These are phyloP conservation scores for Solanum appendiculatum DNA, from an alignment of 257 asterid species.

Conservation along the genomic window DNA sequence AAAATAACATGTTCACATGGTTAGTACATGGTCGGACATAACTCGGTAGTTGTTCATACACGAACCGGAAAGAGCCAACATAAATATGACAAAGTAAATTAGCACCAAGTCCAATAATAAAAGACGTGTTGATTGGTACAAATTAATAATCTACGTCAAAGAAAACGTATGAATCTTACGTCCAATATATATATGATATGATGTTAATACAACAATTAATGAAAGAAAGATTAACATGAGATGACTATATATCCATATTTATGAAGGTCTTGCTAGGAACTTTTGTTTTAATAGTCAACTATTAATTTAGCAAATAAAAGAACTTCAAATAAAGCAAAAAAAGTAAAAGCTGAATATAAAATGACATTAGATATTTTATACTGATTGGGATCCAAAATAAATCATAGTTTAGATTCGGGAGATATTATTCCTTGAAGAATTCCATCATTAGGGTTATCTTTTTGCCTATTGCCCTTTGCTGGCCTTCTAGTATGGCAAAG, in stretches of 20 bases:
- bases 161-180: not conserved
- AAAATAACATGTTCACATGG: too few relatives aligned
- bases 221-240: not conserved
- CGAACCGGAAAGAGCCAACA: not conserved
- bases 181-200: not conserved
- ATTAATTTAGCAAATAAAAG: too few relatives aligned
- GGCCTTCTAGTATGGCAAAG: too few relatives aligned
- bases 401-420: not conserved
- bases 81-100: not conserved
- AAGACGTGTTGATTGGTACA: not conserved
- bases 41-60: not conserved
- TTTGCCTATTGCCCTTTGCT: too few relatives aligned
- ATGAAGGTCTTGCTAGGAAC: too few relatives aligned
- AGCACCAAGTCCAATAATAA: not conserved
- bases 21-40: not conserved
- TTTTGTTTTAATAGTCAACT: too few relatives aligned
- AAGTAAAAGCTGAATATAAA: not conserved
- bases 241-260: not conserved
- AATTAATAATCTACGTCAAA: not conserved
- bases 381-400: not conserved
- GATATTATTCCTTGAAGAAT: too few relatives aligned
- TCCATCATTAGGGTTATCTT: too few relatives aligned
- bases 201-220: not conserved
- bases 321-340: not conserved
- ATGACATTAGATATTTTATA: not conserved